Evolutionary conservation across 1,139 yeast species (phyloP), one percentile per base, ranked within the genome.

Genomic region (Yamadazyma triangularis): DNA sequence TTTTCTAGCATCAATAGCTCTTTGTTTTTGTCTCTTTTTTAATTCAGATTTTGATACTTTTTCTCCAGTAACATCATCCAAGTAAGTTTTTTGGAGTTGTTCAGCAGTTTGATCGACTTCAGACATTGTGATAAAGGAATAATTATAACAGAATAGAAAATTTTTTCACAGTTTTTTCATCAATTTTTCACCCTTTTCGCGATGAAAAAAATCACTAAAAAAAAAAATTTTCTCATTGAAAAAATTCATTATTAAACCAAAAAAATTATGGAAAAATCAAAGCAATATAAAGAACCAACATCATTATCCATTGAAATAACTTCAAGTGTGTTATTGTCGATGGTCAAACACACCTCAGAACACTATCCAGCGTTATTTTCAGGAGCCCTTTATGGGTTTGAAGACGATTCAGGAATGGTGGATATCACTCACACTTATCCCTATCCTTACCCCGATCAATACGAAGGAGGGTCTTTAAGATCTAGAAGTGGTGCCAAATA

Each of bases 61-160:
- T 65, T 91, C 98, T 30, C 97, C 97, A 42, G 97, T 89, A 49
- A 67, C 94, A 39, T 88, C 96, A 58, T 91, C 98, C 48, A 91
- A 72, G 56, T 87, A 78, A 26, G 86, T 78, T 72, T 88, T 89
- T 59, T 86, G 89, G 45, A 87, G 77, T 49, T 77, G 79, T 51
- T 88, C 96, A 31, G 93, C 62, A 35, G 72, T 81, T 53, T 77
- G 68, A 40, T 79, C 77, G 41, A 73, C 79, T 47, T 64, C 70
- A 38, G 73, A 57, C 73, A 68, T 66, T 18, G 9, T 18, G n/a
- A n/a, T n/a, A n/a, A n/a, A 18, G n/a, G n/a, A n/a, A n/a, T n/a
- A n/a, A n/a, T n/a, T n/a, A n/a, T n/a, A n/a, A n/a, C n/a, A n/a
- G n/a, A n/a, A n/a, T n/a, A n/a, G n/a, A n/a, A n/a, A n/a, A n/a